Base-by-base conservation (phyloP, 1,284 basidiomycete genomes). In the Irpex lacteus region DNA sequence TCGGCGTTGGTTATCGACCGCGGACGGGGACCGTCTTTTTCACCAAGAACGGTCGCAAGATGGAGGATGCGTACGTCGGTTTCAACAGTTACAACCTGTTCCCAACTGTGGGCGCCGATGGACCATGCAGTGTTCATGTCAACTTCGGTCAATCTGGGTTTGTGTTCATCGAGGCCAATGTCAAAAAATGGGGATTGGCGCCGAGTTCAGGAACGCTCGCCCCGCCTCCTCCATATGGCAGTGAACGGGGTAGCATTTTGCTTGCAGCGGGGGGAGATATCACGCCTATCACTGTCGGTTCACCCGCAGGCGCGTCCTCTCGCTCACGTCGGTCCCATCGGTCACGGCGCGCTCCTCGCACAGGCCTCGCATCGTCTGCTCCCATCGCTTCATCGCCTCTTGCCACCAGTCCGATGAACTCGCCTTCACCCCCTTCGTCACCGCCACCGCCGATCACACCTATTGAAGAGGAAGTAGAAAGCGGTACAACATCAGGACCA, bases 151-250 rank as follows among this genome's bases (percentile, higher is more conserved):
- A 98, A 76, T 91, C 94, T 13, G 96, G 96, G 1, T 98, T 98
- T 73, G 96, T 98, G 47, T 98, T 97, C 72, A 98, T 98, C 71
- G 96, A 98, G 78, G 96, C 96, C 38, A 98, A 98, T 74, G 96
- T 98, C 65, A 98, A 98, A 84, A 98, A 98, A 76, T 98, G 96
- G 96, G 96, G 96, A 21, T 79, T 98, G 44, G 96, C 96, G 26
- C 96, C 96, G 5, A 97, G 95, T 77, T 90, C 95, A 15, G 96
- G 96, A 50, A 98, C 96, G 0, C 84, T 98, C 7, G 96, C 96
- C 0, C 96, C 96, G 32, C 96, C 96, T 19, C 96, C 96, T 1
- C 95, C 96, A 0, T 98, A 98, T 74, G 96, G 96, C 19, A 95
- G 92, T 69, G 95, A 98, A 74, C 85, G 94, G 15, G 96, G 96